Conservation (phyloP, 768 basidiomycete species). For the Pisolithus tinctorius region DNA sequence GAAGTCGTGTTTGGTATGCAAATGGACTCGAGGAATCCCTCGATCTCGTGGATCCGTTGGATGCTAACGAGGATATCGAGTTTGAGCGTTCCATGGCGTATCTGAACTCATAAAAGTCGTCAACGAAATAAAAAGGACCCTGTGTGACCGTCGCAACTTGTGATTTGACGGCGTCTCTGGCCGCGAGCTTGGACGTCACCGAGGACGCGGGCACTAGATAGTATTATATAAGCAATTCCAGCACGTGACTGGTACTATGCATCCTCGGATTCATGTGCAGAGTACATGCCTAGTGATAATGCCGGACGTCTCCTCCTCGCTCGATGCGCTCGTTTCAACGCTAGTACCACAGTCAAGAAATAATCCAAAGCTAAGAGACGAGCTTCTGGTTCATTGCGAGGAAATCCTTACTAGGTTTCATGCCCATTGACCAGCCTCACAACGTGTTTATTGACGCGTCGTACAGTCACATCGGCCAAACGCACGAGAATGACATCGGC, state of each 20-base stretch:
- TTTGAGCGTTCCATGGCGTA: conserved; percentile 42
- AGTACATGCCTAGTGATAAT: conserved; percentile 4
- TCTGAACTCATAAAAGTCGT: conserved; percentile 15
- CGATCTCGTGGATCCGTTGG: conserved; percentile 3
- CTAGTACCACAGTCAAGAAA: conserved; percentile 53
- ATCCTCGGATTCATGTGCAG: neutral
- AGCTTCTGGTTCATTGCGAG: conserved; percentile 57
- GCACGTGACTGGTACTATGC: neutral
- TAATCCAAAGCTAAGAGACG: conserved; percentile 42
- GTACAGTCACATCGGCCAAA: conserved; percentile 64
- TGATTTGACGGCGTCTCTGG: no score
- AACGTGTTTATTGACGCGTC: conserved; percentile 6
- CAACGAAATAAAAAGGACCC: neutral
- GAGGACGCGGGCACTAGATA: neutral
- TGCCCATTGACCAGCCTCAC: conserved; percentile 3
- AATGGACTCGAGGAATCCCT: conserved; percentile 44
- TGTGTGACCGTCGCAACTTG: no score
- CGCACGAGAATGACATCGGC: conserved; percentile 53
- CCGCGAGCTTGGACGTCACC: neutral
- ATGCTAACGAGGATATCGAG: conserved; percentile 19
- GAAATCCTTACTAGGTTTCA: conserved; percentile 70
- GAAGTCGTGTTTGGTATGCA: conserved; percentile 75
- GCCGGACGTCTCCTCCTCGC: conserved; percentile 19
- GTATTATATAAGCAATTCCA: neutral
- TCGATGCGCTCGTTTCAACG: conserved; percentile 27